Percentiles rank a stretch among this genome's conserved stretches.
phyloP scores from a whole-genome alignment of 2,329 filamentous ascomycete genomes.

The Sarocladiaceae sp. region DNA sequence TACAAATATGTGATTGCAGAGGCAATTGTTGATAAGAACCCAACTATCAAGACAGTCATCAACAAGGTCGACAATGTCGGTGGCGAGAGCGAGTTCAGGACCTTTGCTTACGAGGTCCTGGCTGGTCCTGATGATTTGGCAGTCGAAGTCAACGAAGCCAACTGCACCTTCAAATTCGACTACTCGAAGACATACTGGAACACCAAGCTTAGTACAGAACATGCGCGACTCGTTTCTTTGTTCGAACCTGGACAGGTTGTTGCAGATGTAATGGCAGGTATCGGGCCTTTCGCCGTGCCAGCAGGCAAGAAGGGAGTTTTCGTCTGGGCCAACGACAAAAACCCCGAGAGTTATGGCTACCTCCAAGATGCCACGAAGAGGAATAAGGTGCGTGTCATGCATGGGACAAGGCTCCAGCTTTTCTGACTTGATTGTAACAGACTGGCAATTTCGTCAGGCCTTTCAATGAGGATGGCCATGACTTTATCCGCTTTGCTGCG shows the following conservation, averaged over 20 bases:
- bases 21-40: conserved; percentile 87
- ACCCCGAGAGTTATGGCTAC: conserved; percentile 77
- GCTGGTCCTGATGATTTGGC: conserved; percentile 77
- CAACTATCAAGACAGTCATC: conserved; percentile 78
- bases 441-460: conserved; percentile 67
- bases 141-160: conserved; percentile 76
- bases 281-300: conserved; percentile 91
- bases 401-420: background rate
- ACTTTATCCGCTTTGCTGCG: conserved; percentile 72
- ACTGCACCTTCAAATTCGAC: conserved; percentile 87
- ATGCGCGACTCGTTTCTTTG: conserved; percentile 69
- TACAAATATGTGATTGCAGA: conserved; percentile 85
- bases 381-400: conserved; percentile 65
- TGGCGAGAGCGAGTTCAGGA: conserved; percentile 78
- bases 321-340: conserved; percentile 96
- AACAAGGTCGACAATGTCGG: conserved; percentile 93
- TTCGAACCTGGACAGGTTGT: conserved; percentile 86
- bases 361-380: conserved; percentile 64
- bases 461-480: conserved; percentile 76
- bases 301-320: conserved; percentile 87
- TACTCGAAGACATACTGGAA: conserved; percentile 99
- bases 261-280: conserved; percentile 95
- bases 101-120: conserved; percentile 88
- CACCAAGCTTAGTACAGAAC: conserved; percentile 83
- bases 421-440: conserved; percentile 28